phyloP scores from a whole-genome alignment of 169 alveolate genomes.

The Amoebophrya sp. region DNA sequence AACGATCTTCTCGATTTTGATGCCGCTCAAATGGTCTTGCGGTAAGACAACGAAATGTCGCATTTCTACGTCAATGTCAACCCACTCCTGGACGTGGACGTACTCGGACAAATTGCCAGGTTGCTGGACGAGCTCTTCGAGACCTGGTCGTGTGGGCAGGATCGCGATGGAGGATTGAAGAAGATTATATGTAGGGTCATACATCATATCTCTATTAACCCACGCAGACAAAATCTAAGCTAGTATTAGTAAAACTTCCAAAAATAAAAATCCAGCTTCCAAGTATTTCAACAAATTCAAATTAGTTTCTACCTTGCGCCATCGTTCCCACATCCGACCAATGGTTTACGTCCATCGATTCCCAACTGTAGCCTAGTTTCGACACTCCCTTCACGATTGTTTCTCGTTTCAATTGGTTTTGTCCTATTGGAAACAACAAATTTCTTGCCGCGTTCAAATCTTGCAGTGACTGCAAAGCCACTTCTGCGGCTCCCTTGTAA shows the following conservation, averaged over 20 bases:
- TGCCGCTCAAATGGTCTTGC: not conserved
- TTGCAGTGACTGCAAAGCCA: not conserved
- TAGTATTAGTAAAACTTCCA: too few species aligned
- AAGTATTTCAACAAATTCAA: too few species aligned
- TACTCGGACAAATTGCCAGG: not conserved
- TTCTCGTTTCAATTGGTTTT: not conserved
- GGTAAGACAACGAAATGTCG: not conserved
- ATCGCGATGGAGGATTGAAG: too few species aligned
- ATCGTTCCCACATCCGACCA: not conserved
- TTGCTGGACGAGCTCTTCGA: constrained; percentile 11
- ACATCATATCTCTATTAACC: too few species aligned
- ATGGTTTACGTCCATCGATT: constrained; percentile 16
- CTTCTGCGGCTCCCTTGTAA: not conserved
- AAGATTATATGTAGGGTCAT: too few species aligned
- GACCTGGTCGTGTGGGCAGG: not conserved
- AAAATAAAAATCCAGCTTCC: too few species aligned
- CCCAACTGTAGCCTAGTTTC: not conserved
- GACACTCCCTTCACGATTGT: not conserved
- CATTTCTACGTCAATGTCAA: not conserved
- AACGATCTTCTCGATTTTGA: not conserved
- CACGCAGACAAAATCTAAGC: too few species aligned
- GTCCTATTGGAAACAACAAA: not conserved
- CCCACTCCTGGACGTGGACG: constrained; percentile 24
- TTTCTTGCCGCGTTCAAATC: not conserved
- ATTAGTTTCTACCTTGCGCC: not conserved